phyloP scores from a whole-genome alignment of 768 basidiomycete genomes.

The Auriscalpium microsporum region DNA sequence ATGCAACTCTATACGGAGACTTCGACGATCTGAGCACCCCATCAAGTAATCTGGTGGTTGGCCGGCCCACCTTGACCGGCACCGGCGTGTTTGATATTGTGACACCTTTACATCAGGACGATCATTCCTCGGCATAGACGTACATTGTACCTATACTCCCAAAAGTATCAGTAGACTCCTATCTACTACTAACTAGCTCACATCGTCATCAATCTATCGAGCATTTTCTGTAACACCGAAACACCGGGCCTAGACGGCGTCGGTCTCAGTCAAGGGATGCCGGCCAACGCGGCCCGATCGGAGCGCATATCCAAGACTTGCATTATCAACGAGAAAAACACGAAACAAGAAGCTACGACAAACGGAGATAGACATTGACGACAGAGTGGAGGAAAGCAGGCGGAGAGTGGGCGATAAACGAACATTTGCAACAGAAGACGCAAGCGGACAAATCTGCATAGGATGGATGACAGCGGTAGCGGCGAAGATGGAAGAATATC shows the following conservation, averaged over 20 bases:
- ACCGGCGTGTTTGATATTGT: conserved; percentile 92
- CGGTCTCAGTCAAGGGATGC: no score
- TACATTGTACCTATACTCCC: no score
- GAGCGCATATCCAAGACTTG: no score
- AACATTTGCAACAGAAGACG: background rate
- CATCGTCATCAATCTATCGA: no score
- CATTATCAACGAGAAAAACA: background rate
- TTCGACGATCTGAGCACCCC: conserved; percentile 89
- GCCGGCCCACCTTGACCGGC: conserved; percentile 81
- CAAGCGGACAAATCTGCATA: background rate
- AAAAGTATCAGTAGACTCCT: no score
- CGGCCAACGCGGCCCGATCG: no score
- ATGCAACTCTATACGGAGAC: conserved; percentile 91
- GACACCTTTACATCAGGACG: conserved; percentile 32
- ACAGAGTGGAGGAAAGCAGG: conserved; percentile 1
- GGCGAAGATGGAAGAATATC: background rate
- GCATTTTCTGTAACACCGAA: no score
- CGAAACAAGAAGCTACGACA: background rate
- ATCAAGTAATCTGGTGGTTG: conserved; percentile 86
- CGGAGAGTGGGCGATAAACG: background rate
- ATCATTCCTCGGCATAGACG: no score
- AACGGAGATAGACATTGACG: conserved; percentile 3
- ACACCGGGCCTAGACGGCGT: no score
- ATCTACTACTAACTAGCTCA: no score
- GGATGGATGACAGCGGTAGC: background rate